phyloP scores from a whole-genome alignment of 2,329 filamentous ascomycete species.

The Paecilomyces dactylethromorphus region DNA sequence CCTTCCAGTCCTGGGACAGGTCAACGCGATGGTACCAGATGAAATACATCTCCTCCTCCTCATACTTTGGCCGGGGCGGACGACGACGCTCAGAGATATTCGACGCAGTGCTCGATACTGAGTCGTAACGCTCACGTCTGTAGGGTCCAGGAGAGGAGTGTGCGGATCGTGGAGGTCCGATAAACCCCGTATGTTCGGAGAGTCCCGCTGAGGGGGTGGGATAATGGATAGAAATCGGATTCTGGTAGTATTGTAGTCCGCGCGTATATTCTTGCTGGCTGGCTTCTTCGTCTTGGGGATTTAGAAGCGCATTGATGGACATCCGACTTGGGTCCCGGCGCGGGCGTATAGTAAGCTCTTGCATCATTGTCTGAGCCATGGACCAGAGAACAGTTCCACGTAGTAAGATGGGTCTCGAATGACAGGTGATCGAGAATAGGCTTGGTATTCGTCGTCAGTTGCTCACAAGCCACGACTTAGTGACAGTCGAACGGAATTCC shows the following conservation, averaged over 20 bases:
- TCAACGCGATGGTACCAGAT: slow-evolving; percentile 46
- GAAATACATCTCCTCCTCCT: slow-evolving; percentile 42
- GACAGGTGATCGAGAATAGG: neutral
- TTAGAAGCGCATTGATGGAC: slow-evolving; percentile 9
- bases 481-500: neutral
- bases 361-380: neutral
- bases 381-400: neutral
- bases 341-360: neutral
- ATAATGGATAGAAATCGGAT: neutral
- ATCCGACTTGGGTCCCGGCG: slow-evolving; percentile 4
- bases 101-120: slow-evolving; percentile 34
- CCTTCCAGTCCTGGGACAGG: slow-evolving; percentile 40
- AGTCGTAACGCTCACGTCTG: slow-evolving; percentile 33
- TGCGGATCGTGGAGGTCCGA: neutral
- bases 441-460: neutral
- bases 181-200: slow-evolving; percentile 1
- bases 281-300: slow-evolving; percentile 2
- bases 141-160: slow-evolving; percentile 31
- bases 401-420: neutral
- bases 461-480: neutral
- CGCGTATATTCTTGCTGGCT: neutral
- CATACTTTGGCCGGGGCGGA: slow-evolving; percentile 40
- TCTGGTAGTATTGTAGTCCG: slow-evolving; percentile 1
- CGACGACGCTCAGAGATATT: slow-evolving; percentile 30
- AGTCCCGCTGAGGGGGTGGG: neutral